Evolutionary conservation across 345 rosid genomes (phyloP).

Genomic region (Eucalyptus tenuipes): DNA sequence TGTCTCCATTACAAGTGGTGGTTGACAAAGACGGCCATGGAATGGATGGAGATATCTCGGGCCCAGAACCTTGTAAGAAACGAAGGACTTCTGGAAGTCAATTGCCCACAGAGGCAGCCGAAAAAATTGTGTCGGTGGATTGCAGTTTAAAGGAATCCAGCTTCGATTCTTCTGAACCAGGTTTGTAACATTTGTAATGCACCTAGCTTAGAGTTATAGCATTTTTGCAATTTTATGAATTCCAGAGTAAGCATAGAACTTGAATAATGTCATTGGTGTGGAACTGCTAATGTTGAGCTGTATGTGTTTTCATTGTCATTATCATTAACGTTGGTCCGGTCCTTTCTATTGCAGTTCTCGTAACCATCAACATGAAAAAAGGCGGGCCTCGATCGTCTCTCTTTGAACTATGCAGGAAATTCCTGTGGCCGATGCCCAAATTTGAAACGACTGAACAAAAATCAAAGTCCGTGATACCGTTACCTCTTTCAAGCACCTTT

Average conservation of each 20-base stretch:
- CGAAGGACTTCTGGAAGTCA: conserved; percentile 13
- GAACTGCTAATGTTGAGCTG: not conserved
- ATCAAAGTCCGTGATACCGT: conserved; percentile 21
- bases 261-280: not conserved
- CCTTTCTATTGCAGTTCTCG: conserved; percentile 29
- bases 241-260: not conserved
- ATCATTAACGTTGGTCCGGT: not conserved
- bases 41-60: conserved; percentile 2
- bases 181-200: conserved; percentile 7
- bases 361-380: conserved; percentile 49
- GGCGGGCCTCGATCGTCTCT: conserved; percentile 74
- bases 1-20: not conserved
- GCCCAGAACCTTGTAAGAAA: conserved; percentile 2
- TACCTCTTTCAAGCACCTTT: not conserved
- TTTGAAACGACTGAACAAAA: conserved; percentile 34
- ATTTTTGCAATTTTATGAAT: not conserved
- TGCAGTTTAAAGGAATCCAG: not conserved
- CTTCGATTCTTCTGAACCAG: conserved; percentile 6
- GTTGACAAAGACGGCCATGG: not conserved
- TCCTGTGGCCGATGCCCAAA: conserved; percentile 68
- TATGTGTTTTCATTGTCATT: not conserved
- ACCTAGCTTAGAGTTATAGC: not conserved
- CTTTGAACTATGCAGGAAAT: conserved; percentile 59
- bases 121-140: not conserved
- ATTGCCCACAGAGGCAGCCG: not conserved